Conservation (phyloP, 371 early-diverging fungal species). For the Mucor sp. region DNA sequence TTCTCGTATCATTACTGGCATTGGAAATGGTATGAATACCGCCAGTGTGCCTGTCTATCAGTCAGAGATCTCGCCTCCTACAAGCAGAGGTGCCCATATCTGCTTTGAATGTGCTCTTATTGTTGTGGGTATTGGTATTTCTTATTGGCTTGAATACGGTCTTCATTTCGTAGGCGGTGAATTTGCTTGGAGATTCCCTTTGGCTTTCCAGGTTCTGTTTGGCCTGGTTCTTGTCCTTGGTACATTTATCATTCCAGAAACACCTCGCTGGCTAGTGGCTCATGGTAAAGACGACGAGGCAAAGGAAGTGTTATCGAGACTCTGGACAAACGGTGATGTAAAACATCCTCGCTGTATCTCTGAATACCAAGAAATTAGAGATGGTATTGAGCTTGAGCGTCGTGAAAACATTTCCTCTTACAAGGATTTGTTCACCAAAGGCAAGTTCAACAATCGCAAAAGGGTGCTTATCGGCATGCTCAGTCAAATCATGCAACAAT, state of each 20-base stretch:
- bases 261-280: constrained; percentile 55
- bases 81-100: constrained; percentile 50
- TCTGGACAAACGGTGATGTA: constrained; percentile 49
- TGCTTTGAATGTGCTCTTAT: constrained; percentile 40
- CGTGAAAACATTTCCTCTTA: constrained; percentile 47
- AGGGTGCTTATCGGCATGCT: constrained; percentile 54
- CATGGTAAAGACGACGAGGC: constrained; percentile 48
- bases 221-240: constrained; percentile 25
- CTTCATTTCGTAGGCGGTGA: constrained; percentile 36
- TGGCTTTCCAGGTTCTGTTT: constrained; percentile 34
- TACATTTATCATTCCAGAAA: constrained; percentile 30
- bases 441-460: constrained; percentile 52
- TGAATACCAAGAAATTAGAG: constrained; percentile 50
- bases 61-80: constrained; percentile 73
- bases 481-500: constrained; percentile 54
- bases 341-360: constrained; percentile 49
- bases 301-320: constrained; percentile 38
- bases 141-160: constrained; percentile 52
- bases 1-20: constrained; percentile 42
- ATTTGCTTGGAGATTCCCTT: constrained; percentile 48
- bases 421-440: constrained; percentile 47
- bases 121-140: constrained; percentile 38
- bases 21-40: constrained; percentile 50
- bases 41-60: constrained; percentile 45
- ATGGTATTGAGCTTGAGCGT: constrained; percentile 50